These are phyloP conservation scores for Eucalyptus cloeziana DNA, from an alignment of 345 rosid genomes.

Conservation along the genomic window DNA sequence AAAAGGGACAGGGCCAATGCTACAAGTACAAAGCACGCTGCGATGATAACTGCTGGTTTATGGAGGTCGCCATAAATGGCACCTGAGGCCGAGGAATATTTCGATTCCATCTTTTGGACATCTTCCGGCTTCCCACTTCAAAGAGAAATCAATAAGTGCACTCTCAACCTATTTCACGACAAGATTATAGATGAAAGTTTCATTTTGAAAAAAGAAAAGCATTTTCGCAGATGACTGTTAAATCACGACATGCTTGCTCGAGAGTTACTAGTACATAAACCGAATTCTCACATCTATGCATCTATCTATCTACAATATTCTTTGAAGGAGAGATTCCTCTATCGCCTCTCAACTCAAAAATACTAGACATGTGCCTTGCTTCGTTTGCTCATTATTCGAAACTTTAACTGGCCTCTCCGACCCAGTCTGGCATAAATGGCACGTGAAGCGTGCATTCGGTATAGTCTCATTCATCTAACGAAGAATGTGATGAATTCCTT, in stretches of 20 bases:
- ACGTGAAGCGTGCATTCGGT: background rate
- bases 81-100: background rate
- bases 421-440: background rate
- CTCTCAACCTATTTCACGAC: background rate
- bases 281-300: background rate
- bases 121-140: background rate
- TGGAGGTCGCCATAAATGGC: slow-evolving; percentile 32
- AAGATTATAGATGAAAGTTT: background rate
- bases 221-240: background rate
- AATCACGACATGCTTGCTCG: background rate
- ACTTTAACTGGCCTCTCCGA: background rate
- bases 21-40: slow-evolving; percentile 54
- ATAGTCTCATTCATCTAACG: background rate
- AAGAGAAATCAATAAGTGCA: background rate
- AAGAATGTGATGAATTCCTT: background rate
- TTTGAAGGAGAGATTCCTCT: background rate
- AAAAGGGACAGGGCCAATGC: slow-evolving; percentile 41
- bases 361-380: background rate
- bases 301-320: background rate
- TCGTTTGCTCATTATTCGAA: background rate
- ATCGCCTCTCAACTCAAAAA: background rate
- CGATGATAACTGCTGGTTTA: slow-evolving; percentile 39
- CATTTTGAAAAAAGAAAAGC: background rate
- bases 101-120: slow-evolving; percentile 9
- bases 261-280: background rate